Evolutionary conservation across 371 early-diverging fungal species (phyloP).

Genomic region (Aphelidium insulamus): DNA sequence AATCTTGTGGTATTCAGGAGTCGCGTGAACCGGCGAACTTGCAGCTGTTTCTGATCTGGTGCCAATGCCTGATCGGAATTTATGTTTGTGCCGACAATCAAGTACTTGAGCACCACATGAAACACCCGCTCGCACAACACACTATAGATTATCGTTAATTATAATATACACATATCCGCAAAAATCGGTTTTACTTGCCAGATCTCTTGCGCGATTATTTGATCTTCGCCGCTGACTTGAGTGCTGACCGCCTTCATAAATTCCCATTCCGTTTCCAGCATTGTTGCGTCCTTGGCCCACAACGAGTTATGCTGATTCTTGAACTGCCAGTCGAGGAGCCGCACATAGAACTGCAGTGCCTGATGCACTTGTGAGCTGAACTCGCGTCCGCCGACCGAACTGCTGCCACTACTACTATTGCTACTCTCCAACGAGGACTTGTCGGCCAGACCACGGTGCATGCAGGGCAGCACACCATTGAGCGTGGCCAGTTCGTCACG

Average conservation of each 20-base stretch:
- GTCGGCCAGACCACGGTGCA: constrained; percentile 41
- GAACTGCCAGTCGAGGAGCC: constrained; percentile 43
- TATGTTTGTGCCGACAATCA: too few species aligned
- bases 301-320: constrained; percentile 22
- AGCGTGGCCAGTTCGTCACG: too few species aligned
- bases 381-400: too few species aligned
- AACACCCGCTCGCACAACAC: constrained; percentile 11
- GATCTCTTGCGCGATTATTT: constrained; percentile 49
- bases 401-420: constrained; percentile 42
- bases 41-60: background rate
- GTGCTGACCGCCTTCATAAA: constrained; percentile 40
- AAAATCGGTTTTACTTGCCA: constrained; percentile 20
- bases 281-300: constrained; percentile 44
- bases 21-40: constrained; percentile 24
- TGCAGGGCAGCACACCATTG: too few species aligned
- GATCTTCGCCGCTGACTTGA: constrained; percentile 43
- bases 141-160: constrained; percentile 2
- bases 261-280: constrained; percentile 60
- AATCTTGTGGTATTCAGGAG: constrained; percentile 35
- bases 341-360: constrained; percentile 52
- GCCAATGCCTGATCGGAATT: background rate
- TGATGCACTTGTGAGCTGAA: too few species aligned
- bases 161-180: background rate
- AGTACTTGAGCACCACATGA: too few species aligned
- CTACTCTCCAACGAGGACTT: constrained; percentile 28